phyloP scores from a whole-genome alignment of 1,139 yeast genomes.

The Hemisphaericaspora lyxosophila region DNA sequence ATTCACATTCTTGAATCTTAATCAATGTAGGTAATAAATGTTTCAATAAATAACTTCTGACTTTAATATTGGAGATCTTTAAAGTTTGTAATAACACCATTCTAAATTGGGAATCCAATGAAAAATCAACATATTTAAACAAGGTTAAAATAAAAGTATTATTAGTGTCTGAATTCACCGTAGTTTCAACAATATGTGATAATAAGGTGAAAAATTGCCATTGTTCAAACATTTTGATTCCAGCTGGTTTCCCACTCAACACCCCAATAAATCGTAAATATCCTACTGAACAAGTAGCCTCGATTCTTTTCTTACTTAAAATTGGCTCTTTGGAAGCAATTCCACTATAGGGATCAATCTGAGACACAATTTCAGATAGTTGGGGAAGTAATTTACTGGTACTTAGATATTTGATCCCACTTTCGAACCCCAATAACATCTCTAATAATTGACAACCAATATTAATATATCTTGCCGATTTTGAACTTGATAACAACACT shows the following conservation, averaged over 20 bases:
- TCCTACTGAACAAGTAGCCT: slow-evolving; percentile 68
- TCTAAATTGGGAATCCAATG: slow-evolving; percentile 65
- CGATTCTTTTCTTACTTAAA: slow-evolving; percentile 59
- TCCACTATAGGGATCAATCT: slow-evolving; percentile 79
- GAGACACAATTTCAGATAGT: slow-evolving; percentile 83
- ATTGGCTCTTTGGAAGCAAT: slow-evolving; percentile 72
- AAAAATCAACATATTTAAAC: slow-evolving; percentile 61
- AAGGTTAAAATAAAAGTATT: slow-evolving; percentile 60
- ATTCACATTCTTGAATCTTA: slow-evolving; percentile 32
- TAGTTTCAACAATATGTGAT: slow-evolving; percentile 64
- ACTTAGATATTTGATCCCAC: slow-evolving; percentile 67
- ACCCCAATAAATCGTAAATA: slow-evolving; percentile 79
- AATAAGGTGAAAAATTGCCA: slow-evolving; percentile 85
- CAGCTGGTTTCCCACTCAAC: slow-evolving; percentile 57
- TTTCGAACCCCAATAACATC: slow-evolving; percentile 58
- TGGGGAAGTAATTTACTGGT: slow-evolving; percentile 82
- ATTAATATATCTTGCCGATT: slow-evolving; percentile 56
- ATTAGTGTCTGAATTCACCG: slow-evolving; percentile 25
- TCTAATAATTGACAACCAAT: slow-evolving; percentile 75
- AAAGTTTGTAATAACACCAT: slow-evolving; percentile 66
- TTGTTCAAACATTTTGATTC: slow-evolving; percentile 66
- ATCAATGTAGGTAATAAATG: slow-evolving; percentile 47
- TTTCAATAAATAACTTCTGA: slow-evolving; percentile 59
- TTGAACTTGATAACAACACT: slow-evolving; percentile 30
- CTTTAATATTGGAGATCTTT: slow-evolving; percentile 50